Percentiles rank a stretch among this genome's conserved stretches.
These are phyloP conservation scores for Rubia yunnanensis DNA, from an alignment of 257 asterid species.

Conservation along the genomic window DNA sequence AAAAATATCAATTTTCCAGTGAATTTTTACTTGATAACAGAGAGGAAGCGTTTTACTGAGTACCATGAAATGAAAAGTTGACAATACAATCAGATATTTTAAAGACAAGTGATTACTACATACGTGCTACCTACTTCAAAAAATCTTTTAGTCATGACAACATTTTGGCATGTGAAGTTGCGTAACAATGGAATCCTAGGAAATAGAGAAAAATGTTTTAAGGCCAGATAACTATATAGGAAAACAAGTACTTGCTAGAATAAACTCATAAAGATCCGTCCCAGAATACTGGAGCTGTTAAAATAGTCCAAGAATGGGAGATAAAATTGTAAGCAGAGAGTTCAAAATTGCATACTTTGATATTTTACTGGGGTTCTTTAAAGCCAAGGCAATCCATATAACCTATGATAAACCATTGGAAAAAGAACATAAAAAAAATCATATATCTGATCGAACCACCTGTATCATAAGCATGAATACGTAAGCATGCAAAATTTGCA, in stretches of 20 bases:
- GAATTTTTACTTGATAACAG: no score
- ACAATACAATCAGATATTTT: no score
- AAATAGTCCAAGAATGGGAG: slow-evolving; percentile 93
- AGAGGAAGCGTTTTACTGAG: no score
- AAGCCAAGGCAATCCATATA: slow-evolving; percentile 90
- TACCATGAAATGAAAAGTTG: no score
- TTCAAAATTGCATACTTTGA: slow-evolving; percentile 75
- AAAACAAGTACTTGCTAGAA: neutral
- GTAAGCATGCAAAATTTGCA: neutral
- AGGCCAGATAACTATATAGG: neutral
- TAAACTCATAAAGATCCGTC: neutral
- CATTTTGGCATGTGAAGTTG: slow-evolving; percentile 92
- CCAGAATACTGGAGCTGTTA: slow-evolving; percentile 64
- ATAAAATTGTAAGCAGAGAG: slow-evolving; percentile 78
- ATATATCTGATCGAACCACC: neutral
- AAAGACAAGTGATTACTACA: slow-evolving; percentile 45
- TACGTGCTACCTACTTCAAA: slow-evolving; percentile 99
- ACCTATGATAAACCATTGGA: slow-evolving; percentile 90
- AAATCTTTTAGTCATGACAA: slow-evolving; percentile 91
- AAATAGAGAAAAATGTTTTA: neutral
- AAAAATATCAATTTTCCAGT: no score
- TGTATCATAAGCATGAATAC: neutral
- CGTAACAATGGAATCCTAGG: slow-evolving; percentile 86
- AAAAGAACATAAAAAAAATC: slow-evolving; percentile 3
- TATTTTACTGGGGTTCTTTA: slow-evolving; percentile 66